Evolutionary conservation across 2,329 filamentous ascomycete species (phyloP), one percentile per base, ranked within the genome.

Genomic region (Botrytis porri): DNA sequence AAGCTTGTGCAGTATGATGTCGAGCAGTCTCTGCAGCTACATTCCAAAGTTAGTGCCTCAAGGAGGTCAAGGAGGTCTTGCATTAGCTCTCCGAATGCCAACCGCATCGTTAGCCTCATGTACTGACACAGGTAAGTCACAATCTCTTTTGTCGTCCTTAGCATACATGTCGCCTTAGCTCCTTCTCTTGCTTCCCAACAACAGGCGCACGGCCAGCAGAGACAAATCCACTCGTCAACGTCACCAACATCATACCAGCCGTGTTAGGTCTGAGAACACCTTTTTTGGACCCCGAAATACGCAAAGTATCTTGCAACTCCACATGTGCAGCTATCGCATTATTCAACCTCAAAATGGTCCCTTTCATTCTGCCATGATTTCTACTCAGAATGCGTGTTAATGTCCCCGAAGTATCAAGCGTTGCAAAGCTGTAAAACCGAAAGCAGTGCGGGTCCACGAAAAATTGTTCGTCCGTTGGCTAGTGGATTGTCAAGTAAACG

Each of bases 381-480:
- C 25, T 66, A 14, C 78, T 76, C 6, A 77, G 70, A n/a, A 71
- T 39, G 14, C 76, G 76, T n/a, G 76, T 76, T 3, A 77, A 66
- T 4, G 75, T 75, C 70, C 86, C 84, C 66, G 87, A 81, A 75
- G 84, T 84, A 71, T 83, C 82, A 71, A 87, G 83, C 59, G 83
- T 82, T 69, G 84, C 82, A 87, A 81, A 2, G 85, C 85, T 54
- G 86, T 82, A 79, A 87, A 87, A 9, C 85, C 85, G 8, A 87
- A 83, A 0, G 85, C 85, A 4, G 84, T 86, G 18, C 85, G 82
- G 18, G 84, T 83, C 86, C 85, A 87, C 43, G 85, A 84, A 32
- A 87, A 76, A 86, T 86, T 3, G 84, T 88, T 18, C 85, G 83
- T 76, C 87, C 85, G 66, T 83, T 83, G 35, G 85, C 85, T 25